Percentiles rank a stretch among this genome's conserved stretches.
Evolutionary conservation across 192 early-diverging fungal species (phyloP).

Genomic region (Backusella tarrabulga): DNA sequence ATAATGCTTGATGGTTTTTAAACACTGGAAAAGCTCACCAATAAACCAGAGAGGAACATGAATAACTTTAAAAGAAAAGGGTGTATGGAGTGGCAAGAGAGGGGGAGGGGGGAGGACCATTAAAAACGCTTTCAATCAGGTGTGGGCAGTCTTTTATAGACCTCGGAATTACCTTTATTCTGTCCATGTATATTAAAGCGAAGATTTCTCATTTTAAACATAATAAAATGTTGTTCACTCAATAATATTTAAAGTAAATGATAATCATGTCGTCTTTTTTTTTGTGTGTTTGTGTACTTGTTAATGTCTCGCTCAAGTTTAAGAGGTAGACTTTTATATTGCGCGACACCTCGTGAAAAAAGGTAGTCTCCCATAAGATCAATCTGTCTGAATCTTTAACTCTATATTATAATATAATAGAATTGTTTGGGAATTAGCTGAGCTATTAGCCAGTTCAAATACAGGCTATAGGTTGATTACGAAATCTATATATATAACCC

Average conservation of each 20-base stretch:
- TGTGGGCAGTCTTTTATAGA: conserved; percentile 20
- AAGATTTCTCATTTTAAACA: conserved; percentile 17
- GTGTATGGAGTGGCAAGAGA: not conserved
- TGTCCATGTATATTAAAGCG: conserved; percentile 32
- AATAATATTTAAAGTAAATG: not conserved
- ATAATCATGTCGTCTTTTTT: not conserved
- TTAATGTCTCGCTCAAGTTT: not conserved
- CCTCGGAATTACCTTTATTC: conserved; percentile 19
- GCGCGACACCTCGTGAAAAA: not conserved
- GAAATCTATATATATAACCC: not conserved
- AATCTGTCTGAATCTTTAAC: not conserved
- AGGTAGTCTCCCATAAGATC: not conserved
- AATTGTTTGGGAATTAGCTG: not conserved
- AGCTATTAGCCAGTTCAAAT: not conserved
- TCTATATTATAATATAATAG: not conserved
- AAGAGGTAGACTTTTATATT: not conserved
- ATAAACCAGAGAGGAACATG: not conserved
- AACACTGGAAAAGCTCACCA: not conserved
- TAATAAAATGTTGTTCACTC: not conserved
- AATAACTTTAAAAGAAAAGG: not conserved
- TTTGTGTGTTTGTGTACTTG: not conserved
- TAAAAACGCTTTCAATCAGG: conserved; percentile 26
- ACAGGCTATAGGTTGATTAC: not conserved
- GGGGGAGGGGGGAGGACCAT: not conserved
- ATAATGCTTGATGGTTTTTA: not conserved